These are phyloP conservation scores for Pleurotus eryngii DNA, from an alignment of 768 basidiomycete species.

Conservation along the genomic window DNA sequence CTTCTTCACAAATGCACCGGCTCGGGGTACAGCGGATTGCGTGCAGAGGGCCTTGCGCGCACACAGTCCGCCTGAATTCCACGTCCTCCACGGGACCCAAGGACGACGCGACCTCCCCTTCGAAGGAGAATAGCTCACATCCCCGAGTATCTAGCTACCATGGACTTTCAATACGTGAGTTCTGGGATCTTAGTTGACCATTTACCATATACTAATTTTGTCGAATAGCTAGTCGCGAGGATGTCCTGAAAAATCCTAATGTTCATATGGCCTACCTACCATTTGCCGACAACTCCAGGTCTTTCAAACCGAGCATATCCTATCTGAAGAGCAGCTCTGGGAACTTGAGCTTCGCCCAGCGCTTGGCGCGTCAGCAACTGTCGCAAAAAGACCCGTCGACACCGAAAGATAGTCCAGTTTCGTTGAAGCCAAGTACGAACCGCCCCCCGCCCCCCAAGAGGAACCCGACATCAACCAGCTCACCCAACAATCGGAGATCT, in stretches of 20 bases:
- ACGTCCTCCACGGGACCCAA: background rate
- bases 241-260: conserved; percentile 6
- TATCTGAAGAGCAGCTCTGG: background rate
- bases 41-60: background rate
- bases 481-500: background rate
- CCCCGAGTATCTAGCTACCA: conserved; percentile 2
- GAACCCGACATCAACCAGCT: background rate
- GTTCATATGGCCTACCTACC: conserved; percentile 4
- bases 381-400: background rate
- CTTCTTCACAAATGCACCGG: background rate
- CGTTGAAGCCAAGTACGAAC: background rate
- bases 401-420: background rate
- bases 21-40: conserved; percentile 1
- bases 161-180: conserved; percentile 6
- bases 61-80: background rate
- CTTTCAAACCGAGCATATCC: conserved; percentile 1
- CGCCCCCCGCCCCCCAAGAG: no score
- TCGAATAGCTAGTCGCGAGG: conserved; percentile 2
- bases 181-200: background rate
- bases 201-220: background rate
- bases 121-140: background rate
- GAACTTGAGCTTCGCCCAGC: conserved; percentile 1
- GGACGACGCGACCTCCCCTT: background rate
- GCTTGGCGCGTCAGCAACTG: background rate
- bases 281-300: background rate